These are phyloP conservation scores for Periconia macrospinosa DNA, from an alignment of 2,329 filamentous ascomycete species.

Conservation along the genomic window DNA sequence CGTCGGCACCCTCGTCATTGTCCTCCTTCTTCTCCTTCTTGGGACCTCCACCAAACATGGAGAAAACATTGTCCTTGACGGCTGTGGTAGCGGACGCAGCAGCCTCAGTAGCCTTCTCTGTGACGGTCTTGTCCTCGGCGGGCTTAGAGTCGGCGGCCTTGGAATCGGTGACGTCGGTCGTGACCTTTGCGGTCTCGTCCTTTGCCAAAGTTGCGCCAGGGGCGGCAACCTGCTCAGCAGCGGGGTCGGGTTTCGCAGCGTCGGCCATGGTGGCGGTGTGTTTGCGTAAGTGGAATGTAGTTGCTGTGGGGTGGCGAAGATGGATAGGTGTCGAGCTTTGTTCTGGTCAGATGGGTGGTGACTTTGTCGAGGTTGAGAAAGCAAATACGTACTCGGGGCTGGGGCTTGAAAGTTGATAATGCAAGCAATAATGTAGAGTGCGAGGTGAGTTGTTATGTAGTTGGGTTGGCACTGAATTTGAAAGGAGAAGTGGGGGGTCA, in stretches of 20 bases:
- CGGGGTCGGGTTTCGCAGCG: constrained; percentile 45
- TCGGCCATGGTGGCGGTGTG: constrained; percentile 36
- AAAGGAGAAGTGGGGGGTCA: constrained; percentile 15
- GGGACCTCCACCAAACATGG: constrained; percentile 96
- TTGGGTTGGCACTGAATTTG: constrained; percentile 23
- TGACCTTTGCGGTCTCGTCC: constrained; percentile 50
- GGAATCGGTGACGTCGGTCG: constrained; percentile 41
- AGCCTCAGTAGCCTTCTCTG: constrained; percentile 43
- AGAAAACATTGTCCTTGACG: constrained; percentile 72
- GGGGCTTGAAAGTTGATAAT: not conserved
- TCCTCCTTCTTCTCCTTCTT: constrained; percentile 92
- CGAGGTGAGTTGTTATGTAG: constrained; percentile 16
- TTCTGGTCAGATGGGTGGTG: not conserved
- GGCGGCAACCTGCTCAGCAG: constrained; percentile 42
- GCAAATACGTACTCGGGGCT: not conserved
- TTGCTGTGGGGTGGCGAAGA: constrained; percentile 3
- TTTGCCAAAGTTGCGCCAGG: constrained; percentile 45
- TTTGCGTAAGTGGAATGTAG: not conserved
- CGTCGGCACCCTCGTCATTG: constrained; percentile 71
- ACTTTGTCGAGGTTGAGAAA: not conserved
- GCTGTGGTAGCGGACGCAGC: constrained; percentile 38
- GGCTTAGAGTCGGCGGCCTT: constrained; percentile 58
- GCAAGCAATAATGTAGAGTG: constrained; percentile 6
- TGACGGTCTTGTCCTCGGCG: constrained; percentile 19
- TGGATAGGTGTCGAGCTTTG: not conserved